A percentile compares a stretch with the other conserved stretches of the same genome.
These are phyloP conservation scores for Akanthomyces muscarius DNA, from an alignment of 2,329 filamentous ascomycete species.

Conservation along the genomic window DNA sequence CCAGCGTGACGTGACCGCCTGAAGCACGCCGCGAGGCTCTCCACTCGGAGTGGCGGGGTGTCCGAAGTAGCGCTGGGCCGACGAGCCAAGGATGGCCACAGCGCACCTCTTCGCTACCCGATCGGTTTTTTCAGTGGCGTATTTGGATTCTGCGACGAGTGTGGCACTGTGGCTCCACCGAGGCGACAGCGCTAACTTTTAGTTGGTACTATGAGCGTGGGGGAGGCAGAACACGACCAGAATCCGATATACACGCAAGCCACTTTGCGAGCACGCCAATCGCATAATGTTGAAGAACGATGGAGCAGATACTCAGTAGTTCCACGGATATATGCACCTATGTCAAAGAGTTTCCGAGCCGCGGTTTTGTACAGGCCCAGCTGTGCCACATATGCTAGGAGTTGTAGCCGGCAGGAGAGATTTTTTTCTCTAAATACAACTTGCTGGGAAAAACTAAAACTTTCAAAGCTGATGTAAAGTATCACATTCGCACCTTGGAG, in stretches of 20 bases:
- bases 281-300: neutral
- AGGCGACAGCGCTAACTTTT: neutral
- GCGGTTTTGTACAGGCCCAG: neutral
- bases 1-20: slow-evolving; percentile 14
- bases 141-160: neutral
- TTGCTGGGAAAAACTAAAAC: neutral
- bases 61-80: slow-evolving; percentile 2
- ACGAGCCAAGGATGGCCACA: neutral
- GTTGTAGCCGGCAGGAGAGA: neutral
- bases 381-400: neutral
- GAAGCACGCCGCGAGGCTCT: neutral
- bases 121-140: slow-evolving; percentile 2
- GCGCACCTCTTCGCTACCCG: neutral
- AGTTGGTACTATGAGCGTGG: neutral
- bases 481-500: neutral
- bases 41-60: slow-evolving; percentile 14
- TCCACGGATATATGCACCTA: too few species aligned
- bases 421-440: too few species aligned
- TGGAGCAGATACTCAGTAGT: too few species aligned
- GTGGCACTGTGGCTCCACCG: neutral
- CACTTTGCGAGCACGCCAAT: neutral
- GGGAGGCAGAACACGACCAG: neutral
- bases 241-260: slow-evolving; percentile 6
- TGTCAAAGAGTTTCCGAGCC: too few species aligned
- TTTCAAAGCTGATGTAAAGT: neutral